Conservation (phyloP, 2,329 filamentous ascomycete genomes). For the Metarhizium sp. region DNA sequence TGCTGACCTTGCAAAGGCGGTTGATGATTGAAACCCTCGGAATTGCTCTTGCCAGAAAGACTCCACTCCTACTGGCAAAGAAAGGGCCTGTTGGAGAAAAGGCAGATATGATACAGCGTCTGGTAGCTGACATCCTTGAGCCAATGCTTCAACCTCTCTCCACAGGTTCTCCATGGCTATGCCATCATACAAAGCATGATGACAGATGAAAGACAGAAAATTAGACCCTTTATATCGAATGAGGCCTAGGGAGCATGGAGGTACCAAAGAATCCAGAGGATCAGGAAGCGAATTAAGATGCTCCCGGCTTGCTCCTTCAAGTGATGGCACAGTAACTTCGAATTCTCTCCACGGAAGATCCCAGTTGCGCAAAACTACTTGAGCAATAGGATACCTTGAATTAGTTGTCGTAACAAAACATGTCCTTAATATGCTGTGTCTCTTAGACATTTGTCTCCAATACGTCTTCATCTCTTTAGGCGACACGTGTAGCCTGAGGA, state of each 20-base stretch:
- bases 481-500: constrained; percentile 49
- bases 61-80: constrained; percentile 38
- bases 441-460: constrained; percentile 52
- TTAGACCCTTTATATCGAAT: constrained; percentile 20
- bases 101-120: constrained; percentile 45
- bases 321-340: constrained; percentile 17
- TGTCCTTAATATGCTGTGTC: constrained; percentile 72
- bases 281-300: constrained; percentile 30
- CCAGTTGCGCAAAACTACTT: constrained; percentile 53
- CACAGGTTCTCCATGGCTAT: constrained; percentile 64
- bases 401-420: constrained; percentile 61
- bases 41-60: constrained; percentile 59
- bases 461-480: constrained; percentile 39
- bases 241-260: constrained; percentile 35
- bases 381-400: constrained; percentile 53
- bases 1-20: constrained; percentile 15
- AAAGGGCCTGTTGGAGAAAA: constrained; percentile 54
- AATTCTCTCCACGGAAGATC: constrained; percentile 30
- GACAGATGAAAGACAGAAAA: constrained; percentile 45
- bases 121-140: constrained; percentile 36
- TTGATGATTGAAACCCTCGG: constrained; percentile 31
- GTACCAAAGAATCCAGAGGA: constrained; percentile 33
- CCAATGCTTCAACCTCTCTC: constrained; percentile 56
- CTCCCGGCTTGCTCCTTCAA: constrained; percentile 27
- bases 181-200: constrained; percentile 84